Percentiles rank a stretch among this genome's conserved stretches.
Evolutionary conservation across 2,329 filamentous ascomycete species (phyloP).

Genomic region (Gaeumannomyces tritici): DNA sequence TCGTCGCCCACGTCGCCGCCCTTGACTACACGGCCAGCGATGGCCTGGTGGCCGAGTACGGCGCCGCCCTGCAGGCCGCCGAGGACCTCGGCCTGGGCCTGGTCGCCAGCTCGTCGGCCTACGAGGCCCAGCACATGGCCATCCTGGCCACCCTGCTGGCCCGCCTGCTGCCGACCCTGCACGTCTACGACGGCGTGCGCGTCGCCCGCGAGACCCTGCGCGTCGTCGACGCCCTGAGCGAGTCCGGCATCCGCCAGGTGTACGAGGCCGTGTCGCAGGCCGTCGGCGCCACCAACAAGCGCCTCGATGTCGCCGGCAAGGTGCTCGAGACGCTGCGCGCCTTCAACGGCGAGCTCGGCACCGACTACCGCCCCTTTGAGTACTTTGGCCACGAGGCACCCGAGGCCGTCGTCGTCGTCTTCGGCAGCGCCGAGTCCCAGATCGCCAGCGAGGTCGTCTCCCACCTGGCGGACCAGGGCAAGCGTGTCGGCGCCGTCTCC

Average conservation of each 20-base stretch:
- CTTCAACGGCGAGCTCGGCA: slow-evolving; percentile 87
- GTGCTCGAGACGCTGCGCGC: slow-evolving; percentile 58
- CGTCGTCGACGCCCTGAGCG: slow-evolving; percentile 61
- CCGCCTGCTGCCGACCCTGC: slow-evolving; percentile 62
- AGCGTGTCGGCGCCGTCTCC: slow-evolving; percentile 77
- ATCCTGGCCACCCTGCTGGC: slow-evolving; percentile 65
- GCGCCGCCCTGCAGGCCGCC: slow-evolving; percentile 65
- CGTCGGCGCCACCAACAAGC: slow-evolving; percentile 52
- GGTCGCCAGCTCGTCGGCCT: slow-evolving; percentile 74
- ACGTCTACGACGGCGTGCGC: slow-evolving; percentile 70
- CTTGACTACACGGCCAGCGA: slow-evolving; percentile 66
- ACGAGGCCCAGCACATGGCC: slow-evolving; percentile 88
- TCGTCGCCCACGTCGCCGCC: slow-evolving; percentile 86
- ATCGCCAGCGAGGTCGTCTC: slow-evolving; percentile 72
- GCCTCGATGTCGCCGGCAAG: slow-evolving; percentile 63
- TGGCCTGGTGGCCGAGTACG: slow-evolving; percentile 81
- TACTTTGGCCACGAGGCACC: slow-evolving; percentile 78
- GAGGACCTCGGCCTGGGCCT: slow-evolving; percentile 87
- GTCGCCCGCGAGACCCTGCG: slow-evolving; percentile 63
- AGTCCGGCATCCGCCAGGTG: slow-evolving; percentile 49
- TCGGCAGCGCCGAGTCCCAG: slow-evolving; percentile 85
- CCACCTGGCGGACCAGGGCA: slow-evolving; percentile 61
- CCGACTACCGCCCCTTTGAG: slow-evolving; percentile 87
- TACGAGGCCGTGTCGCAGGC: slow-evolving; percentile 58
- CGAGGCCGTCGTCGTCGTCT: slow-evolving; percentile 79